A percentile compares a stretch with the other conserved stretches of the same genome.
Conservation (phyloP, 257 asterid species). For the Nicotiana attenuata region DNA sequence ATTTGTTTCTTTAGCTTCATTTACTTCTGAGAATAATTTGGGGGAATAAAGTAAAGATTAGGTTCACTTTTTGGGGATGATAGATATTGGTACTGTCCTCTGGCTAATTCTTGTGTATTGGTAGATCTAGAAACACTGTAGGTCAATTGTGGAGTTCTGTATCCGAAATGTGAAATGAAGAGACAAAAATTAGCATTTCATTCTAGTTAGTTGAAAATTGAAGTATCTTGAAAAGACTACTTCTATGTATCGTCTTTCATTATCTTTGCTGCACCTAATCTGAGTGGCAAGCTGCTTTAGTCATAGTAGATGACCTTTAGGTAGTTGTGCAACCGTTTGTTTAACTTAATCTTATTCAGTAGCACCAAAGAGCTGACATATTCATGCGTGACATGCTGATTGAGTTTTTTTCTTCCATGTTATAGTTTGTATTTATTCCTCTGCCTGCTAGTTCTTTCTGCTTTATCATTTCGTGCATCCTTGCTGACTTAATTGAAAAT, state of each 20-base stretch:
- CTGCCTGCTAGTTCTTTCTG: not conserved
- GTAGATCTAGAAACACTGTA: not conserved
- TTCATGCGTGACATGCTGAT: not conserved
- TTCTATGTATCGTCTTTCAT: too few relatives aligned
- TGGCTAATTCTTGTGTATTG: not conserved
- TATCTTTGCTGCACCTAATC: too few relatives aligned
- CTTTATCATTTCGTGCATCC: not conserved
- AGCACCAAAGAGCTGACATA: not conserved
- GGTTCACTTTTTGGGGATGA: not conserved
- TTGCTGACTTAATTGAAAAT: not conserved
- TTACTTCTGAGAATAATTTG: not conserved
- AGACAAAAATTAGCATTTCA: not conserved
- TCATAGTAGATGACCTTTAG: not conserved
- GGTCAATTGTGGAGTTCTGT: not conserved
- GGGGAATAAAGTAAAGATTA: not conserved
- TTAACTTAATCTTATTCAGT: not conserved
- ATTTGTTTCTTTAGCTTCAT: not conserved
- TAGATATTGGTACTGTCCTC: not conserved
- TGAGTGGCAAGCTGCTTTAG: not conserved
- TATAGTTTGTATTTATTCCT: not conserved
- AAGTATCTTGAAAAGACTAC: not conserved
- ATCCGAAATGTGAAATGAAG: not conserved
- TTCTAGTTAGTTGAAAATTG: not conserved
- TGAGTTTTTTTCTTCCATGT: not conserved
- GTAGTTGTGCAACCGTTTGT: not conserved